Base-by-base conservation (phyloP, 108 stramenopile species). In the Conticribra guillardii region DNA sequence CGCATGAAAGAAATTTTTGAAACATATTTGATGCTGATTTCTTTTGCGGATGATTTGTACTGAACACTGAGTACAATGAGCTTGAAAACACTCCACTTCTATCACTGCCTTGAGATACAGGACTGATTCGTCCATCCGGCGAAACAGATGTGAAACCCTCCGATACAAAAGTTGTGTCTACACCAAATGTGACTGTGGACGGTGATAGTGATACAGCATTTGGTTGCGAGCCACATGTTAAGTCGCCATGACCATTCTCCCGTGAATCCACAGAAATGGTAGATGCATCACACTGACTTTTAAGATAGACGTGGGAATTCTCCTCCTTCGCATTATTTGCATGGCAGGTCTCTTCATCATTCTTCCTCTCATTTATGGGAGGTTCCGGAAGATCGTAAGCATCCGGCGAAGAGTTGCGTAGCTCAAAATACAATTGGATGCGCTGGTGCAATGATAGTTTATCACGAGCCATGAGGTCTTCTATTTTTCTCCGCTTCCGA, bases 51-150 rank as follows among this genome's bases (percentile, higher is more conserved):
- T 44, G 59, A 11, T 29, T 30, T 26, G 48, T 0, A 1, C 27
- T 18, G 28, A 49, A 18, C 1, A 14, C 32, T 28, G 62, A 49
- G n/a, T 63, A 24, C 46, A 48, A 24, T 9, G 62, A 63, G 27
- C 37, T 24, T 8, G 24, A 24, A 15, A 63, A 28, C 4, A 11
- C 18, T 4, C 33, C 28, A 24, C 26, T 30, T 18, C 48, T 49
- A 17, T 45, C 44, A 49, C 28, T 29, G 47, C 48, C 24, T 14
- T 63, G 46, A 3, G 48, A 63, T 29, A 30, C 24, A 29, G 41
- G 21, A 50, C 46, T 49, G 28, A 29, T 22, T 17, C 16, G 48
- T 1, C 21, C 27, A 4, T 63, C 30, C 4, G 9, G 4, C 50
- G 37, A 41, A 4, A 14, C 16, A 16, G 9, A 18, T 51, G 16